Evolutionary conservation across 2,329 filamentous ascomycete species (phyloP).

Genomic region (Hypomyces rosellus): DNA sequence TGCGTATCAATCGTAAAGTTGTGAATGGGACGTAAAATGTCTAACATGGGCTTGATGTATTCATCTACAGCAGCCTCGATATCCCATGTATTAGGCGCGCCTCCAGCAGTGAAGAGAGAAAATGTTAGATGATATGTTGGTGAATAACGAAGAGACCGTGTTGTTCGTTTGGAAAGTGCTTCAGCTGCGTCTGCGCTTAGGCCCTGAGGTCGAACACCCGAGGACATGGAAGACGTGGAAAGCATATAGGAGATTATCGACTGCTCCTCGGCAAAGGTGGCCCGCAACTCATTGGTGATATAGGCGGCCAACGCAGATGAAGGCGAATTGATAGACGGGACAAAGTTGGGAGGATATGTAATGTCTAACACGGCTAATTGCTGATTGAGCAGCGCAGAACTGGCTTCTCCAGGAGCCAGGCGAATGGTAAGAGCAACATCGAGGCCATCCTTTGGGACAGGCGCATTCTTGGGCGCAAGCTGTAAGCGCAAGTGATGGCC

Average conservation of each 20-base stretch:
- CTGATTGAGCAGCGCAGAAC: conserved; percentile 58
- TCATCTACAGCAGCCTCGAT: conserved; percentile 74
- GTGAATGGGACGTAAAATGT: conserved; percentile 74
- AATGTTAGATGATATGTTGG: conserved; percentile 94
- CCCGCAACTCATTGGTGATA: conserved; percentile 70
- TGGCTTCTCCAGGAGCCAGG: conserved; percentile 57
- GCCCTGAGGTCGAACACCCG: conserved; percentile 39
- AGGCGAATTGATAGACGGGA: conserved; percentile 60
- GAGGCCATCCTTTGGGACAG: conserved; percentile 7
- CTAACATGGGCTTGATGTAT: conserved; percentile 75
- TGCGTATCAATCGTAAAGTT: conserved; percentile 96
- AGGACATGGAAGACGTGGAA: conserved; percentile 50
- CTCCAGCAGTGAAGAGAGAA: conserved; percentile 80
- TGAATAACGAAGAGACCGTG: conserved; percentile 82
- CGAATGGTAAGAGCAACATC: conserved; percentile 63
- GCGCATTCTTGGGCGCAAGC: conserved; percentile 26
- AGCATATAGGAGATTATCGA: conserved; percentile 73
- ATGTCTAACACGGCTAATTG: conserved; percentile 69
- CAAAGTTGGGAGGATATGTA: conserved; percentile 64
- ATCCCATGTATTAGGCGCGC: conserved; percentile 80
- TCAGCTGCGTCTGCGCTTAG: conserved; percentile 47
- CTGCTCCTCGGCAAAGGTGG: conserved; percentile 81
- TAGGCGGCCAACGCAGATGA: conserved; percentile 70
- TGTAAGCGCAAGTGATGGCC: conserved; percentile 66
- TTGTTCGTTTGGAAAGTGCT: conserved; percentile 63